Conservation (phyloP, 2,329 filamentous ascomycete genomes). For the Fonsecaea pedrosoi region DNA sequence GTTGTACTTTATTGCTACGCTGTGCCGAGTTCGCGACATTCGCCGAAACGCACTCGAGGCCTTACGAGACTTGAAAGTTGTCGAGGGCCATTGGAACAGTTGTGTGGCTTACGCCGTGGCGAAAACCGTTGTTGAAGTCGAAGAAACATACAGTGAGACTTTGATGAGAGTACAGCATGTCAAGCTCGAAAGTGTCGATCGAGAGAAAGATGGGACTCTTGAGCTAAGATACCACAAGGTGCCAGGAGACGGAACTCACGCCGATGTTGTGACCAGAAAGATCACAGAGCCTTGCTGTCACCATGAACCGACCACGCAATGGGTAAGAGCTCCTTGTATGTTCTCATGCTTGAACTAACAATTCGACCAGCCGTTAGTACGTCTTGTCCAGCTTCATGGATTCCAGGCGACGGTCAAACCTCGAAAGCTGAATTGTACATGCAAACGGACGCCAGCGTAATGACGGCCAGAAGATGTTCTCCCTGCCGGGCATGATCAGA, state of each 20-base stretch:
- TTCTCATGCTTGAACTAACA: slow-evolving; percentile 8
- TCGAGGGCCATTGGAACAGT: slow-evolving; percentile 34
- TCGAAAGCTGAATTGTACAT: slow-evolving; percentile 28
- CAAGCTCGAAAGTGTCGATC: slow-evolving; percentile 32
- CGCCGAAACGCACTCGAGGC: slow-evolving; percentile 29
- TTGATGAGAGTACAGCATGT: slow-evolving; percentile 18
- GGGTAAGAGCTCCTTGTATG: slow-evolving; percentile 21
- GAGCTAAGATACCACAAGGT: slow-evolving; percentile 26
- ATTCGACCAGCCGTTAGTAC: slow-evolving; percentile 24
- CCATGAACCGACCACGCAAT: slow-evolving; percentile 29
- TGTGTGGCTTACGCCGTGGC: slow-evolving; percentile 33
- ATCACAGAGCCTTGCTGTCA: slow-evolving; percentile 28
- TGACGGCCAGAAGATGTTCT: neutral
- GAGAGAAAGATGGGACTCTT: slow-evolving; percentile 24
- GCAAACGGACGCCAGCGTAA: slow-evolving; percentile 5
- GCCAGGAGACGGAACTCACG: slow-evolving; percentile 16
- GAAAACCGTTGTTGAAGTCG: slow-evolving; percentile 25
- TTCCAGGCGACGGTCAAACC: slow-evolving; percentile 32
- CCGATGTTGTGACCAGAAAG: slow-evolving; percentile 11
- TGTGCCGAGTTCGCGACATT: slow-evolving; percentile 29
- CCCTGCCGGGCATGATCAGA: neutral
- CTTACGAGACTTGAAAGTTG: slow-evolving; percentile 25
- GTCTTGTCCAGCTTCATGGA: slow-evolving; percentile 31
- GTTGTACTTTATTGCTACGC: slow-evolving; percentile 32
- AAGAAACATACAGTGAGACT: slow-evolving; percentile 17